These are phyloP conservation scores for Cercis canadensis DNA, from an alignment of 306 rosid genomes.

Conservation along the genomic window DNA sequence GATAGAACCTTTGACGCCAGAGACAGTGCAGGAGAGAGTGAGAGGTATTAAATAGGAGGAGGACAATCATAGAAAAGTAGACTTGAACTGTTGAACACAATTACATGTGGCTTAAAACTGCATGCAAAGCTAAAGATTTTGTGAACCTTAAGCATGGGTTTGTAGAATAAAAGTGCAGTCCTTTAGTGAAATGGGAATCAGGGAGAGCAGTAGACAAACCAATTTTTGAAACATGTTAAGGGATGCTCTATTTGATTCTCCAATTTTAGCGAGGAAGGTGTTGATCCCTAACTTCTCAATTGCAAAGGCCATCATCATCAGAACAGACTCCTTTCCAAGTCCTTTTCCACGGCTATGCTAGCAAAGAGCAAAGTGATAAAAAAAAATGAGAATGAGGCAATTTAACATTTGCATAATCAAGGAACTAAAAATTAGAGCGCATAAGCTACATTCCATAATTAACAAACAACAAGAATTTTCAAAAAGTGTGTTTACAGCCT, in stretches of 20 bases:
- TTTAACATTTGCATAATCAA: conserved; percentile 15
- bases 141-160: conserved; percentile 10
- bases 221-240: conserved; percentile 74
- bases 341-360: conserved; percentile 89
- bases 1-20: conserved; percentile 17
- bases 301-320: conserved; percentile 88
- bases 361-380: conserved; percentile 49
- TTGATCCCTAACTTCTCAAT: conserved; percentile 68
- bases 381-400: conserved; percentile 32
- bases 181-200: conserved; percentile 9
- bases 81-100: neutral
- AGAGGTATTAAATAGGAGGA: neutral
- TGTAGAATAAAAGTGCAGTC: conserved; percentile 12
- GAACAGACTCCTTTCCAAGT: conserved; percentile 76
- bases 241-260: conserved; percentile 82
- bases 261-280: conserved; percentile 75
- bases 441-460: conserved; percentile 19
- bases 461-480: neutral
- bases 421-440: neutral
- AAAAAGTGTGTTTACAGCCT: conserved; percentile 10
- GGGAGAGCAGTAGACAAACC: conserved; percentile 52
- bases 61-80: neutral
- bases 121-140: neutral
- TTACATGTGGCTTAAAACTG: neutral
- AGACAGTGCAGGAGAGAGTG: neutral